These are phyloP conservation scores for Coniferiporia weirii DNA, from an alignment of 1,284 basidiomycete species.

Conservation along the genomic window DNA sequence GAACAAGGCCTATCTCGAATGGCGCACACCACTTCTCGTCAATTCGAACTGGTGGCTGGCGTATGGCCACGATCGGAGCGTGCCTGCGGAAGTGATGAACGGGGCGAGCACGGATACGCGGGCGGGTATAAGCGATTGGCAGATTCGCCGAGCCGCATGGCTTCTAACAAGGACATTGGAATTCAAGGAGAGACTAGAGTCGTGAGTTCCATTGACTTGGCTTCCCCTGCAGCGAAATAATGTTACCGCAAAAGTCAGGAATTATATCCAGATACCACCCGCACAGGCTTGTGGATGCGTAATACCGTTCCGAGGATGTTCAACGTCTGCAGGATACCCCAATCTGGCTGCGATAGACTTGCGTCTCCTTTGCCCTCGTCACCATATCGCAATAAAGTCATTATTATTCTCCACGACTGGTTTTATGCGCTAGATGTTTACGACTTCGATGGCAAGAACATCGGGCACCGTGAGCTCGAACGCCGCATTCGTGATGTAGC, in stretches of 20 bases:
- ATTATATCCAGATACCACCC: conserved; percentile 48
- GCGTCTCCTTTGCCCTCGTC: conserved; percentile 39
- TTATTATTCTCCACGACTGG: conserved; percentile 78
- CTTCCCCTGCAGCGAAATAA: neutral
- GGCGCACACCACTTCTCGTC: conserved; percentile 81
- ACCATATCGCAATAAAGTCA: conserved; percentile 39
- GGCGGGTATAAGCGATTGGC: conserved; percentile 71
- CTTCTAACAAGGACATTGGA: conserved; percentile 71
- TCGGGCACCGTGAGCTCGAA: conserved; percentile 57
- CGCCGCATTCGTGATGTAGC: conserved; percentile 61
- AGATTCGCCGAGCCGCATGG: conserved; percentile 84
- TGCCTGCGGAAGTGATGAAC: conserved; percentile 43
- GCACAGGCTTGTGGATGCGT: conserved; percentile 59
- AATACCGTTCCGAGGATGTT: conserved; percentile 61
- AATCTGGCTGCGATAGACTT: conserved; percentile 57
- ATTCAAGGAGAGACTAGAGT: conserved; percentile 69
- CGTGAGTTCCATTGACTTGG: conserved; percentile 36
- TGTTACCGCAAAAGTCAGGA: conserved; percentile 39
- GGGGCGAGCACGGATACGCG: conserved; percentile 30
- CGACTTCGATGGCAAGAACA: conserved; percentile 31
- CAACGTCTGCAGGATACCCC: conserved; percentile 73
- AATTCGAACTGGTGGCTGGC: conserved; percentile 99
- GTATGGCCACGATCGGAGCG: conserved; percentile 59
- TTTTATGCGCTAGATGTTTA: conserved; percentile 78
- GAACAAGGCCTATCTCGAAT: conserved; percentile 86